Percentiles rank a stretch among this genome's conserved stretches.
phyloP scores from a whole-genome alignment of 2,329 filamentous ascomycete species.

The Fusarium robinianum region DNA sequence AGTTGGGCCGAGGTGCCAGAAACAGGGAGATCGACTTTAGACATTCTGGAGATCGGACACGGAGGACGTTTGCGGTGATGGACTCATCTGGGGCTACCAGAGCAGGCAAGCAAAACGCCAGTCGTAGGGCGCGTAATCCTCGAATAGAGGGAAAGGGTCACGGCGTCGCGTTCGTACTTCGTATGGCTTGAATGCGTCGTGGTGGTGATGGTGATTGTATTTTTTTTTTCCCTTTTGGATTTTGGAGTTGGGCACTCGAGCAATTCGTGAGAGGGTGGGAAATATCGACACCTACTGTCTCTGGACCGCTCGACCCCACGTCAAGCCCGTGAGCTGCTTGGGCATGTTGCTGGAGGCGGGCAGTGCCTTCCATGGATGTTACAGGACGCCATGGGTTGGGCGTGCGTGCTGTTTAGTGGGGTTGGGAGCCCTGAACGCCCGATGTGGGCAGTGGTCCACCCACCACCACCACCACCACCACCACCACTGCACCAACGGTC shows the following conservation, averaged over 20 bases:
- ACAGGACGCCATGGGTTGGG: conserved; percentile 6
- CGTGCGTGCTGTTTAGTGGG: conserved; percentile 21
- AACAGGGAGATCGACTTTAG: conserved; percentile 49
- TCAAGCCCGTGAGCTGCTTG: conserved; percentile 6
- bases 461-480: too few species aligned
- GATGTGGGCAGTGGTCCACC: not conserved
- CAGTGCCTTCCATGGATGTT: conserved; percentile 6
- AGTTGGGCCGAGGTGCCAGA: conserved; percentile 47
- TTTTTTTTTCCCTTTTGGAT: conserved; percentile 15
- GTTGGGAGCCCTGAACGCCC: conserved; percentile 27
- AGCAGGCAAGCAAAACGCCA: conserved; percentile 30
- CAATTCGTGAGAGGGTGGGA: conserved; percentile 26
- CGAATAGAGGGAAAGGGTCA: conserved; percentile 6
- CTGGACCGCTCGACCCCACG: conserved; percentile 28
- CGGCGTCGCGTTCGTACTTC: conserved; percentile 3
- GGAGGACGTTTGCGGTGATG: conserved; percentile 26
- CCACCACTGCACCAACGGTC: too few species aligned
- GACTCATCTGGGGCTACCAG: conserved; percentile 43
- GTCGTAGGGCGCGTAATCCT: conserved; percentile 19
- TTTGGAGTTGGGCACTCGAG: conserved; percentile 26
- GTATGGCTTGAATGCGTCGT: too few species aligned
- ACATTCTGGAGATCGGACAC: conserved; percentile 41
- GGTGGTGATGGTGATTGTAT: conserved; percentile 13
- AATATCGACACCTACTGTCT: conserved; percentile 34
- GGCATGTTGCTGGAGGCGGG: not conserved